Percentiles rank a stretch among this genome's conserved stretches.
Conservation (phyloP, 441 rosid species). For the Breynia disticha region DNA sequence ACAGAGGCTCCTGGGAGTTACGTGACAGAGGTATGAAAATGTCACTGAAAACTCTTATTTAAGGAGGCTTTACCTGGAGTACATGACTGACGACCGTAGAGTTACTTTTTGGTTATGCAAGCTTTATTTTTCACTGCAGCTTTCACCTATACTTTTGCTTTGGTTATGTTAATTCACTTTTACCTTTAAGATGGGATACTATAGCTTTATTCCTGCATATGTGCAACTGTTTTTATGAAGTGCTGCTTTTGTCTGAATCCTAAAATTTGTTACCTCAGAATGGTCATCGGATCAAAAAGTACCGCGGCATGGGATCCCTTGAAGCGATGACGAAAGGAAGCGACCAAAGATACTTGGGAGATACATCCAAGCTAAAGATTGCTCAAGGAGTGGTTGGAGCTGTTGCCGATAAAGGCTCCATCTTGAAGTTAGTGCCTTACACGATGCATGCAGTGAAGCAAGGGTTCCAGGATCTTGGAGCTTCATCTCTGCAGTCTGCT, state of each 20-base stretch:
- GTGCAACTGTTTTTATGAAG: background rate
- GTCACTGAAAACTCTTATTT: no score
- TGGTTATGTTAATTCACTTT: background rate
- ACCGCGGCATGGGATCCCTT: conserved; percentile 84
- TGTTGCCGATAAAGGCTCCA: conserved; percentile 78
- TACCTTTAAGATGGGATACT: background rate
- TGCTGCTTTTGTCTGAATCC: background rate
- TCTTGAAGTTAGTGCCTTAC: conserved; percentile 62
- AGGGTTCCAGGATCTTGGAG: conserved; percentile 94
- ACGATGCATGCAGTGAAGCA: conserved; percentile 91
- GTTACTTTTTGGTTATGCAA: no score
- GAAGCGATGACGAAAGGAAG: conserved; percentile 93
- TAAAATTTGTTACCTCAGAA: conserved; percentile 27
- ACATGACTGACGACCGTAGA: no score
- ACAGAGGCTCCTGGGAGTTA: conserved; percentile 73
- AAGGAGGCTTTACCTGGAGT: no score
- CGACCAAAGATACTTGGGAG: conserved; percentile 79
- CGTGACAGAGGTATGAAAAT: conserved; percentile 36
- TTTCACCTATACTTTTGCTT: background rate
- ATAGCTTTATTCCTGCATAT: background rate
- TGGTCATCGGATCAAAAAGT: conserved; percentile 49
- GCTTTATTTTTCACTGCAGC: background rate
- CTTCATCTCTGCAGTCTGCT: conserved; percentile 55
- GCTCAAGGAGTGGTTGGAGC: conserved; percentile 93
- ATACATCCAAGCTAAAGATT: conserved; percentile 63